phyloP scores from a whole-genome alignment of 2,329 filamentous ascomycete species.

The Cladosporium phlei region DNA sequence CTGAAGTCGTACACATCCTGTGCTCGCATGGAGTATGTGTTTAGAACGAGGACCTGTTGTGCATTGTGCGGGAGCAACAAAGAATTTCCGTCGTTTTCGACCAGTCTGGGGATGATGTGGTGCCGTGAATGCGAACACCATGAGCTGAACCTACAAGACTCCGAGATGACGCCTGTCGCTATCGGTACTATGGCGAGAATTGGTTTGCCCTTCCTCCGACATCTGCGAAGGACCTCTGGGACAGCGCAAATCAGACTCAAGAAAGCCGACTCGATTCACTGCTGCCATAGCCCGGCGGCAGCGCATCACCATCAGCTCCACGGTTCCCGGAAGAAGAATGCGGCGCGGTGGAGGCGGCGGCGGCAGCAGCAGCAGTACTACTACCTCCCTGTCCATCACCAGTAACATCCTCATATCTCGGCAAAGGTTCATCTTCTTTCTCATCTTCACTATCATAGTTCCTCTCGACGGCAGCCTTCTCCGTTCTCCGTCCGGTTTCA shows the following conservation, averaged over 20 bases:
- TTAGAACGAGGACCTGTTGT: background rate
- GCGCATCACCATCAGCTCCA: background rate
- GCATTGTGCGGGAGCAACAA: no score
- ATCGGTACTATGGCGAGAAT: no score
- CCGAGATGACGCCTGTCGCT: no score
- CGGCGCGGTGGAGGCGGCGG: no score
- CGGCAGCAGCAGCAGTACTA: background rate
- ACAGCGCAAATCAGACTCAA: background rate
- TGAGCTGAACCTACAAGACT: no score
- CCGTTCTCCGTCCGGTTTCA: background rate
- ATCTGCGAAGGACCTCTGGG: background rate
- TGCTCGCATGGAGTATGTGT: background rate
- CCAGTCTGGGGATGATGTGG: no score
- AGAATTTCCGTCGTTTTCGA: no score
- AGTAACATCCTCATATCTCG: conserved; percentile 6
- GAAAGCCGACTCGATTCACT: background rate
- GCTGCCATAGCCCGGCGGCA: background rate
- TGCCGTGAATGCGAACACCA: no score
- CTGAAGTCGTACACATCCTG: background rate
- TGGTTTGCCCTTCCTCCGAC: no score
- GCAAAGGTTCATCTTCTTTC: conserved; percentile 5
- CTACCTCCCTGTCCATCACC: background rate
- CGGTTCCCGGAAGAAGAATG: no score
- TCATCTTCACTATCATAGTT: conserved; percentile 11
- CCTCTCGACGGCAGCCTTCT: background rate